Percentiles rank a stretch among this genome's conserved stretches.
Conservation (phyloP, 1,284 basidiomycete genomes). For the Singerocomus inundabilis region DNA sequence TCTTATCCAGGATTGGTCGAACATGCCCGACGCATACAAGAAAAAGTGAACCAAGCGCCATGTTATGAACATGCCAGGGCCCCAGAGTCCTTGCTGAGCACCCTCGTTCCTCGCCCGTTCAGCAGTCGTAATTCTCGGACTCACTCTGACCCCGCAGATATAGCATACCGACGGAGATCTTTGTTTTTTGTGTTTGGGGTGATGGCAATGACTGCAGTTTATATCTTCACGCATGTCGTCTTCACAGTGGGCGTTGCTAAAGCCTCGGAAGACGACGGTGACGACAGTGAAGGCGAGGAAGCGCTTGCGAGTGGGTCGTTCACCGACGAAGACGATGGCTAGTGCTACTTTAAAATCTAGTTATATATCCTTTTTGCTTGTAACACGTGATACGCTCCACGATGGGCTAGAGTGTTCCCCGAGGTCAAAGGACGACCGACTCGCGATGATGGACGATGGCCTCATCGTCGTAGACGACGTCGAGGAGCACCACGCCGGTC, state of each 20-base stretch:
- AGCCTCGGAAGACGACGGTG: not conserved
- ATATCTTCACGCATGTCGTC: not conserved
- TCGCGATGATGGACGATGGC: slow-evolving; percentile 52
- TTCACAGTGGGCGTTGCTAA: not conserved
- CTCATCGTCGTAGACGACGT: slow-evolving; percentile 65
- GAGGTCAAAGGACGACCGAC: slow-evolving; percentile 1
- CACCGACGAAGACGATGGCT: slow-evolving; percentile 12
- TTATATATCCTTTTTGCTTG: not conserved
- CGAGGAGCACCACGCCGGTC: slow-evolving; percentile 35
- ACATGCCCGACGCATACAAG: slow-evolving; percentile 54
- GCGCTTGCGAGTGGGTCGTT: slow-evolving; percentile 7
- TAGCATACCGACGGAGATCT: slow-evolving; percentile 34
- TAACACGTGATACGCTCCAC: slow-evolving; percentile 17
- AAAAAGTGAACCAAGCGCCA: slow-evolving; percentile 28
- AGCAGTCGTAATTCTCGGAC: not conserved
- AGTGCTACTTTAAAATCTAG: too few relatives aligned
- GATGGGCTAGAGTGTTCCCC: not conserved
- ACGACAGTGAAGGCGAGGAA: not conserved
- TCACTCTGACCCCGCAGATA: slow-evolving; percentile 31
- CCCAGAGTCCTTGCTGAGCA: slow-evolving; percentile 22
- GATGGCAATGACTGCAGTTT: slow-evolving; percentile 11
- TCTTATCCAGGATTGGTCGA: slow-evolving; percentile 55
- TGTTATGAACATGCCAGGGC: slow-evolving; percentile 14
- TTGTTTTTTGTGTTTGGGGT: slow-evolving; percentile 37
- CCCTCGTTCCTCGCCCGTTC: slow-evolving; percentile 20